Percentiles rank a stretch among this genome's conserved stretches.
These are phyloP conservation scores for Singerocomus inundabilis DNA, from an alignment of 1,284 basidiomycete species.

Conservation along the genomic window DNA sequence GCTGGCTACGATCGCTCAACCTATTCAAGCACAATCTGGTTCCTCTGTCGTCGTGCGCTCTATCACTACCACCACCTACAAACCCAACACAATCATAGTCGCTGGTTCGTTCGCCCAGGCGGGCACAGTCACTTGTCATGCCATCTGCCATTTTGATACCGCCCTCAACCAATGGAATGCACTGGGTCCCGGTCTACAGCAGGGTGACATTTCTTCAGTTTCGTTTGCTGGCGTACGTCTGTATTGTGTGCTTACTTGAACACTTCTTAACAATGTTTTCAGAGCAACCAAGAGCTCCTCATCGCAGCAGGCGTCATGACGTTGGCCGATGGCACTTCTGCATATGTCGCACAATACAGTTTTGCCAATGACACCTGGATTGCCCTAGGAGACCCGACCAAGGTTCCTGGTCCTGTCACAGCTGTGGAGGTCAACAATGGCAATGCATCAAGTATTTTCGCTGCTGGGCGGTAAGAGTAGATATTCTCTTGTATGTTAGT, in stretches of 20 bases:
- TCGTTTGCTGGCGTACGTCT: constrained; percentile 76
- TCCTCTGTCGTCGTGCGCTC: constrained; percentile 70
- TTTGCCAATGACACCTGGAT: constrained; percentile 74
- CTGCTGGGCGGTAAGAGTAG: constrained; percentile 73
- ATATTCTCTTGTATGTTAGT: background rate
- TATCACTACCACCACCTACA: constrained; percentile 63
- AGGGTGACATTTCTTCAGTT: constrained; percentile 79
- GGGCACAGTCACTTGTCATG: constrained; percentile 73
- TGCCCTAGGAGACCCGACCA: constrained; percentile 60
- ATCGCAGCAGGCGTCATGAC: constrained; percentile 76
- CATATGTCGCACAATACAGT: constrained; percentile 72
- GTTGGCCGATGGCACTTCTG: constrained; percentile 52
- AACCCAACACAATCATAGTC: constrained; percentile 70
- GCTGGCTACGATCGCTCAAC: constrained; percentile 55
- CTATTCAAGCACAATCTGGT: constrained; percentile 55
- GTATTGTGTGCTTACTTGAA: background rate
- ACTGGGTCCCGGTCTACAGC: constrained; percentile 80
- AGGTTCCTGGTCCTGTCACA: constrained; percentile 86
- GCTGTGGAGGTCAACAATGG: constrained; percentile 84
- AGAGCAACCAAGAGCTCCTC: constrained; percentile 64
- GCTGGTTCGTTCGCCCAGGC: constrained; percentile 84
- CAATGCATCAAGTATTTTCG: constrained; percentile 84
- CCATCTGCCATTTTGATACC: constrained; percentile 79
- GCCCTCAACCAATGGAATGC: constrained; percentile 72
- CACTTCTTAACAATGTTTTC: constrained; percentile 7